Evolutionary conservation across 441 rosid genomes (phyloP), one percentile per base, ranked within the genome.

Genomic region (Populus hybrid): DNA sequence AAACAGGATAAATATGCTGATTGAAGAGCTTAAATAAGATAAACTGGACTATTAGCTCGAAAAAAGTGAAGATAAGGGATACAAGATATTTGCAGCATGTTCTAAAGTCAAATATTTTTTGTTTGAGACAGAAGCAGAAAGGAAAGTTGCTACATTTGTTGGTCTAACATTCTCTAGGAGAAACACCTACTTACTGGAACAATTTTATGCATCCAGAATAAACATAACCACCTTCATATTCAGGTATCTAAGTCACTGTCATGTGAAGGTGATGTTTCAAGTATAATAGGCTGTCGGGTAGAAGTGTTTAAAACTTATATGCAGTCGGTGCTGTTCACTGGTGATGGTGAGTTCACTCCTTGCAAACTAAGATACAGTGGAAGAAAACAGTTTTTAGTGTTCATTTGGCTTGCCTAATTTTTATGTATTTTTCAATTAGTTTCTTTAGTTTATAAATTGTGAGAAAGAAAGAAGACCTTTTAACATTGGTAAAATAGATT

Each of bases 151-250:
- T 10, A 73, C 42, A 59, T n/a, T 24, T 38, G 24, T 7, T 34
- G 21, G 61, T 30, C 21, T 10, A 79, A 28, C 42, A 59, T n/a
- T 24, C 65, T 16, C 3, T 65, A 16, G 30, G 30, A 28, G 30
- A 28, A 28, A 24, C 23, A 32, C 46, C 8, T 4, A 28, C 12
- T 28, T 20, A 9, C 35, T 70, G 34, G 9, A 73, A 36, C 68
- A 61, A 63, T 12, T 21, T n/a, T 21, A 2, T 30, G 76, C 50
- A 59, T 77, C 75, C 40, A 71, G 46, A 63, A 40, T 67, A 67
- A 30, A 75, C 34, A 69, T 23, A 61, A 66, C 30, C 59, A 28
- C 23, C 78, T 50, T 38, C 24, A 54, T 34, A 36, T 69, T 76
- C 67, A 64, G 63, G 46, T 9, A 64, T 23, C 74, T 11, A 64